These are phyloP conservation scores for Hyaloscypha variabilis DNA, from an alignment of 495 filamentous ascomycete genomes.

Conservation along the genomic window DNA sequence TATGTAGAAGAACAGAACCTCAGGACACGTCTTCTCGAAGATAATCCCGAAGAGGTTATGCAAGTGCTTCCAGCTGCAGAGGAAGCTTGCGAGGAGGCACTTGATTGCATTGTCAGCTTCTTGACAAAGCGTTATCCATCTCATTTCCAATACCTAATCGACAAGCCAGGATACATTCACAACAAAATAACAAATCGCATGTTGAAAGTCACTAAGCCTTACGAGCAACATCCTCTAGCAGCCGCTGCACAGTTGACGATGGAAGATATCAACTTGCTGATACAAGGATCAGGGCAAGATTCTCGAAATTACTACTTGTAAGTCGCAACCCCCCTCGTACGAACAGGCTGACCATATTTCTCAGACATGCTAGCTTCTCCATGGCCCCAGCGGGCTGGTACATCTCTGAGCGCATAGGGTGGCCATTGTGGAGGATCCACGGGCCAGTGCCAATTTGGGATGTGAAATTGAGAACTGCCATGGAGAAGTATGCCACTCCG, in stretches of 20 bases:
- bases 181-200: conserved; percentile 54
- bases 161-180: conserved; percentile 38
- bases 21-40: conserved; percentile 43
- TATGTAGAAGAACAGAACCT: conserved; percentile 52
- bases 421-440: conserved; percentile 53
- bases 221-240: conserved; percentile 46
- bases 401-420: conserved; percentile 55
- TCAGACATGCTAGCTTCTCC: conserved; percentile 55
- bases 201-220: conserved; percentile 38
- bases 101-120: conserved; percentile 54
- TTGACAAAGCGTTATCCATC: conserved; percentile 48
- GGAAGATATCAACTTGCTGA: conserved; percentile 59
- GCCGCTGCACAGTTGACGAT: conserved; percentile 55
- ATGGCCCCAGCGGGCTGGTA: conserved; percentile 59
- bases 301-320: conserved; percentile 48
- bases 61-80: conserved; percentile 51
- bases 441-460: conserved; percentile 57
- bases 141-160: conserved; percentile 41
- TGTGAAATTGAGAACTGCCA: conserved; percentile 50
- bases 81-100: conserved; percentile 50
- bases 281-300: conserved; percentile 40
- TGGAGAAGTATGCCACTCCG: conserved; percentile 50
- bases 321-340: not conserved
- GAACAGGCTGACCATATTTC: too few species aligned
- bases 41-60: conserved; percentile 46